These are phyloP conservation scores for Saccharomycopsis babjevae DNA, from an alignment of 805 yeast genomes.

Conservation along the genomic window DNA sequence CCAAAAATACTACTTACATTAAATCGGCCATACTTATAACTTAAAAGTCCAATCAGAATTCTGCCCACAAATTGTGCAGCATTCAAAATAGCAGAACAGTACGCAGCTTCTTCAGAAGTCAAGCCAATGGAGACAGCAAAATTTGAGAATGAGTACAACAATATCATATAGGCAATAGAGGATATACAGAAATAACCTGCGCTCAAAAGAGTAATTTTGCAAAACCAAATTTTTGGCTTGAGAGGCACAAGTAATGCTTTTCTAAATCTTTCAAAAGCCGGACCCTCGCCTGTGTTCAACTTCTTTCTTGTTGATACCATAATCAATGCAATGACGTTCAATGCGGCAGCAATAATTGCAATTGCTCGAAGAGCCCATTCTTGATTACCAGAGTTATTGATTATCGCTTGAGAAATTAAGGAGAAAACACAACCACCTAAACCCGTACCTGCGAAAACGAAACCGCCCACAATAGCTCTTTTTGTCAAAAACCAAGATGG, in stretches of 20 bases:
- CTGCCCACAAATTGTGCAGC: conserved; percentile 41
- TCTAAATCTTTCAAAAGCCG: conserved; percentile 14
- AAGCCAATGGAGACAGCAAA: conserved; percentile 40
- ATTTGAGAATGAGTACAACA: conserved; percentile 38
- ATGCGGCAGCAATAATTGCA: conserved; percentile 31
- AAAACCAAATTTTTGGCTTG: conserved; percentile 23
- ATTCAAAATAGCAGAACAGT: conserved; percentile 36
- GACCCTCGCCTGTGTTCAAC: neutral
- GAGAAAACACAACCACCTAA: conserved; percentile 40
- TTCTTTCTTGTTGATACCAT: conserved; percentile 37
- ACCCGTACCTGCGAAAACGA: conserved; percentile 42
- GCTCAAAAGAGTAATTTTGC: conserved; percentile 26
- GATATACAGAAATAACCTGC: conserved; percentile 29
- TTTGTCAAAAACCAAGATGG: conserved; percentile 46
- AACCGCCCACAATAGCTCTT: conserved; percentile 40
- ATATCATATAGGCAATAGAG: conserved; percentile 34
- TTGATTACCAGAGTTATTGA: conserved; percentile 32
- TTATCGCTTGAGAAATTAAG: conserved; percentile 32
- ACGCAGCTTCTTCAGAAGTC: conserved; percentile 33
- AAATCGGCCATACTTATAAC: conserved; percentile 37
- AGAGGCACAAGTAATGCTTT: conserved; percentile 28
- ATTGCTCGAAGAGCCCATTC: conserved; percentile 38
- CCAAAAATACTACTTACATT: conserved; percentile 34
- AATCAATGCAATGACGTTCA: conserved; percentile 30
- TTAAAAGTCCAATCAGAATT: conserved; percentile 35